A percentile compares a stretch with the other conserved stretches of the same genome.
phyloP scores from a whole-genome alignment of 768 basidiomycete species.

The Suillus fuscotomentosus region DNA sequence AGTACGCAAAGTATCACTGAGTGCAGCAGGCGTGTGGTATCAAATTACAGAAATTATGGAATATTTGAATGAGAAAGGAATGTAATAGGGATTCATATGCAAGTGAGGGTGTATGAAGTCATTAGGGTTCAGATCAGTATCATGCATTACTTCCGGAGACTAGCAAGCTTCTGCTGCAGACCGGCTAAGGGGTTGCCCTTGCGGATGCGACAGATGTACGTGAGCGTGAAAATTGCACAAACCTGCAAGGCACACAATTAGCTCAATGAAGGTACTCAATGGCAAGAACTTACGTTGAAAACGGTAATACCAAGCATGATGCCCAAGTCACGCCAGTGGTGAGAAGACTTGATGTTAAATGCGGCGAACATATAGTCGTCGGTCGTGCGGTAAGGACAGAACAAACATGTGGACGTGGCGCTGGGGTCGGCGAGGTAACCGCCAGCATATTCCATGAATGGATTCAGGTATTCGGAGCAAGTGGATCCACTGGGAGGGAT shows the following conservation, averaged over 20 bases:
- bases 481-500: constrained; percentile 43
- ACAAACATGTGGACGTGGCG: constrained; percentile 40
- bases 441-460: constrained; percentile 40
- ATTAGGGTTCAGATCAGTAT: not conserved
- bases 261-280: not conserved
- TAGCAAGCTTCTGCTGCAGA: constrained; percentile 1
- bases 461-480: constrained; percentile 44
- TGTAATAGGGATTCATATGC: not conserved
- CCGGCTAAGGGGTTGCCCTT: constrained; percentile 10
- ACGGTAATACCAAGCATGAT: constrained; percentile 41
- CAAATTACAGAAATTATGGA: not conserved
- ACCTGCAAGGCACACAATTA: constrained; percentile 14
- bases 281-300: constrained; percentile 41
- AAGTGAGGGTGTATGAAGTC: not conserved
- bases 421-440: constrained; percentile 46
- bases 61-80: not conserved
- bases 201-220: constrained; percentile 31
- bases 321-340: constrained; percentile 48
- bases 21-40: not conserved
- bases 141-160: not conserved
- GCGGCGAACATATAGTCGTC: constrained; percentile 43
- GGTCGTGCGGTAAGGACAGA: constrained; percentile 56
- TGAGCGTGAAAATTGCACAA: constrained; percentile 26
- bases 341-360: constrained; percentile 62
- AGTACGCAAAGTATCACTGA: not conserved